Conservation (phyloP, 148 eudicot species). For the Fagopyrum tataricum region DNA sequence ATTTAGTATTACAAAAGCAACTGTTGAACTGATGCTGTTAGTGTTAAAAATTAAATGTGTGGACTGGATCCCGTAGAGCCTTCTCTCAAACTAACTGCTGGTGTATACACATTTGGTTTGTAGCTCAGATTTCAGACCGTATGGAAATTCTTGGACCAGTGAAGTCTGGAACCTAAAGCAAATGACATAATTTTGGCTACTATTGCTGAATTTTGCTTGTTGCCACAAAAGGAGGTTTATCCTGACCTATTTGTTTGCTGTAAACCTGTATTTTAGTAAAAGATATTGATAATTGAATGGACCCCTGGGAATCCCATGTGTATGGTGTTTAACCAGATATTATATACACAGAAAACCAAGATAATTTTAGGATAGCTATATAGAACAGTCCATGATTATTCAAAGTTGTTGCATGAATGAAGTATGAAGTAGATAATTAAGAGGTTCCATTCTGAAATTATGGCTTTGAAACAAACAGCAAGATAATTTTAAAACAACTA, state of each 20-base stretch:
- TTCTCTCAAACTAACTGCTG: not conserved
- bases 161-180: not conserved
- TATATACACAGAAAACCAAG: not conserved
- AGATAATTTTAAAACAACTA: not conserved
- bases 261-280: not conserved
- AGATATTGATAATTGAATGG: not conserved
- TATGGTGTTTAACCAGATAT: not conserved
- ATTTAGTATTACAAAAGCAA: not conserved
- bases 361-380: too few relatives aligned
- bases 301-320: not conserved
- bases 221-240: not conserved
- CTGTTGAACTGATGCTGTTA: too few relatives aligned
- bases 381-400: too few relatives aligned
- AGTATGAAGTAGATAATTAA: not conserved
- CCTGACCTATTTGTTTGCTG: not conserved
- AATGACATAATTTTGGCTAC: not conserved
- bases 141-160: not conserved
- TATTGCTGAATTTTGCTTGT: not conserved
- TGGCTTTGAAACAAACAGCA: not conserved
- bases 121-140: not conserved
- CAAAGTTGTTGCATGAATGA: not conserved
- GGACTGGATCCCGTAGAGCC: not conserved
- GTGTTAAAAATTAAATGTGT: not conserved
- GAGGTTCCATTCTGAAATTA: not conserved
- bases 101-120: not conserved